A percentile compares a stretch with the other conserved stretches of the same genome.
phyloP scores from a whole-genome alignment of 192 early-diverging fungal genomes.

The Coemansia sp. region DNA sequence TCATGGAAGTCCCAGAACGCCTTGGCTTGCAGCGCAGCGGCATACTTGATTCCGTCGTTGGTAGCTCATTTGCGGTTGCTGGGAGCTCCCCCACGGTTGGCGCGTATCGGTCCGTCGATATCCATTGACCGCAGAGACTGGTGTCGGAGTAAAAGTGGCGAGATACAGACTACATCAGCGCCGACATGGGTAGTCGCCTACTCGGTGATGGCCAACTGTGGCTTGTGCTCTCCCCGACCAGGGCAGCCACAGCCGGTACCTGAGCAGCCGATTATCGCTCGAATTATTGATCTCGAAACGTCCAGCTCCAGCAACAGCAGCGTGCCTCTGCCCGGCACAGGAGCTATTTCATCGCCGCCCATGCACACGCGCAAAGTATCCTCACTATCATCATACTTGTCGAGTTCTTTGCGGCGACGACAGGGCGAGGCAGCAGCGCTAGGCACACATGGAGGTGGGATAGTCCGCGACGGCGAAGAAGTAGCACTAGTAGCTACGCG shows the following conservation, averaged over 20 bases:
- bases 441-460: slow-evolving; percentile 50
- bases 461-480: slow-evolving; percentile 53
- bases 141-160: not conserved
- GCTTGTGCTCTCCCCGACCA: not conserved
- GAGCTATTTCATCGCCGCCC: not conserved
- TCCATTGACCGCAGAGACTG: slow-evolving; percentile 47
- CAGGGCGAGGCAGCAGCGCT: slow-evolving; percentile 27
- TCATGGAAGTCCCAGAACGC: slow-evolving; percentile 49
- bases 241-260: not conserved
- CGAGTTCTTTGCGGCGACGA: slow-evolving; percentile 40
- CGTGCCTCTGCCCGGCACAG: not conserved
- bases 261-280: slow-evolving; percentile 25
- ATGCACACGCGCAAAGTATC: slow-evolving; percentile 33
- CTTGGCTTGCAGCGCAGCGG: slow-evolving; percentile 40
- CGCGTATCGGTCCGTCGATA: slow-evolving; percentile 36
- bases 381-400: slow-evolving; percentile 41
- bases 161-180: not conserved
- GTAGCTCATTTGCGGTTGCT: slow-evolving; percentile 46
- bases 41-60: slow-evolving; percentile 49
- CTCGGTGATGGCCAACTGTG: slow-evolving; percentile 21
- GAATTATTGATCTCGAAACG: slow-evolving; percentile 23
- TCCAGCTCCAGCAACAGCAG: not conserved
- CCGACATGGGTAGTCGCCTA: slow-evolving; percentile 26
- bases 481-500: slow-evolving; percentile 30
- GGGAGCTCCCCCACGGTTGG: slow-evolving; percentile 47